Base-by-base conservation (phyloP, 2,329 filamentous ascomycete species). In the Pseudopyrenochaeta lycopersici region DNA sequence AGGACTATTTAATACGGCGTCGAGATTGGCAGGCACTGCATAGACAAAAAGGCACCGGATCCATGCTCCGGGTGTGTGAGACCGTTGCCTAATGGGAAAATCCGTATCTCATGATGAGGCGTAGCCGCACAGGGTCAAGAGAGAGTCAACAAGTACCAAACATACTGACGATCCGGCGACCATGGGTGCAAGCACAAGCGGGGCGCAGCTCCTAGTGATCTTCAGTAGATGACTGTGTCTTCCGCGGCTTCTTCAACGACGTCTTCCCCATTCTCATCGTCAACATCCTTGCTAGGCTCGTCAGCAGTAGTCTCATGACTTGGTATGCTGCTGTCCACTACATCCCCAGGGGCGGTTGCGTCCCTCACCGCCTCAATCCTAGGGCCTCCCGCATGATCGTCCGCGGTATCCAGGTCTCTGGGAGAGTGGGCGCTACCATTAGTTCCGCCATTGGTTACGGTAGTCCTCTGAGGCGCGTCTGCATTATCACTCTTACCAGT, bases 141-240 rank as follows among this genome's bases (percentile, higher is more conserved):
- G 29, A 14, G 6, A 29, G 20, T 6, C n/a, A n/a, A 29, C 4
- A 27, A 6, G 23, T 27, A 29, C 12, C 21, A 41, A 29, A 36
- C 12, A 23, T 40, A 31, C 11, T 30, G 32, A 39, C 46, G 44
- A 46, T 14, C 43, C 46, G 35, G 35, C 14, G n/a, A 46, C n/a
- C 17, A 32, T 15, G 38, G 42, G 23, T 35, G 17, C n/a, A 38
- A 41, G 23, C 33, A 31, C 23, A 48, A 32, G 36, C 41, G 29
- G 38, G 40, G 35, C 38, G 49, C 15, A n/a, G 6, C 32, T 46
- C 49, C 48, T 47, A 42, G 35, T 21, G 47, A 36, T 36, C 31
- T 56, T 84, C 80, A 97, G 79, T 97, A 97, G 54, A 96, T 94
- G 47, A 97, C 91, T 65, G 89, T 92, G 68, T 97, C 92, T 78